A percentile compares a stretch with the other conserved stretches of the same genome.
These are phyloP conservation scores for Dendrobium huoshanense DNA, from an alignment of 106 monocot genomes.

Conservation along the genomic window DNA sequence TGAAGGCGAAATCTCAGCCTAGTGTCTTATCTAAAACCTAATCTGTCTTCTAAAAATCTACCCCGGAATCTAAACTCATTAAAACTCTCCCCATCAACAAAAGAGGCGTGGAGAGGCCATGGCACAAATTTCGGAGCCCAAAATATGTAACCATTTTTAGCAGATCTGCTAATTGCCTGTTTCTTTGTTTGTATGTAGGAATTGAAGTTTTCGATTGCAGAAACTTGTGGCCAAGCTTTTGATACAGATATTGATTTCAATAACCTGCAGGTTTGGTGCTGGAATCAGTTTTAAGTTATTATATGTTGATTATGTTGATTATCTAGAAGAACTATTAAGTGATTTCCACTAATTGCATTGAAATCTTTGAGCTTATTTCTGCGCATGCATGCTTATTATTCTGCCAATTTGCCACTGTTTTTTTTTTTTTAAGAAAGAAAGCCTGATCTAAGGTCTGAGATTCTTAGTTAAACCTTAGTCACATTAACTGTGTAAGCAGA, in stretches of 20 bases:
- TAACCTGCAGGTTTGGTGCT: constrained; percentile 65
- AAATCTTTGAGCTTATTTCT: neutral
- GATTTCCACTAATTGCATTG: neutral
- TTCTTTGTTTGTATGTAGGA: constrained; percentile 27
- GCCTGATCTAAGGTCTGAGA: neutral
- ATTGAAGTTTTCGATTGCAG: constrained; percentile 34
- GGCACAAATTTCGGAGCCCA: no score
- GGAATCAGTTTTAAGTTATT: neutral
- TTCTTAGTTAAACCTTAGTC: neutral
- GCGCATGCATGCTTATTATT: neutral
- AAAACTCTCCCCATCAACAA: no score
- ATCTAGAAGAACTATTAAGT: neutral
- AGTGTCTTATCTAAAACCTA: no score
- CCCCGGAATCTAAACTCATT: no score
- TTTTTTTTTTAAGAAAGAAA: neutral
- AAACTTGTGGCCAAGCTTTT: constrained; percentile 16
- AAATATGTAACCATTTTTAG: neutral
- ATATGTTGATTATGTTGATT: neutral
- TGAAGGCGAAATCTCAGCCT: no score
- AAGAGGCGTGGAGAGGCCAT: no score
- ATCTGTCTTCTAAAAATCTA: no score
- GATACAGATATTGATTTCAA: constrained; percentile 62
- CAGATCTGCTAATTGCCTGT: neutral
- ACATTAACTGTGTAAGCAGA: neutral
- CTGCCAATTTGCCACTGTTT: neutral